Percentiles rank a stretch among this genome's conserved stretches.
Evolutionary conservation across 2,329 filamentous ascomycete species (phyloP).

Genomic region (Lachnellula suecica): DNA sequence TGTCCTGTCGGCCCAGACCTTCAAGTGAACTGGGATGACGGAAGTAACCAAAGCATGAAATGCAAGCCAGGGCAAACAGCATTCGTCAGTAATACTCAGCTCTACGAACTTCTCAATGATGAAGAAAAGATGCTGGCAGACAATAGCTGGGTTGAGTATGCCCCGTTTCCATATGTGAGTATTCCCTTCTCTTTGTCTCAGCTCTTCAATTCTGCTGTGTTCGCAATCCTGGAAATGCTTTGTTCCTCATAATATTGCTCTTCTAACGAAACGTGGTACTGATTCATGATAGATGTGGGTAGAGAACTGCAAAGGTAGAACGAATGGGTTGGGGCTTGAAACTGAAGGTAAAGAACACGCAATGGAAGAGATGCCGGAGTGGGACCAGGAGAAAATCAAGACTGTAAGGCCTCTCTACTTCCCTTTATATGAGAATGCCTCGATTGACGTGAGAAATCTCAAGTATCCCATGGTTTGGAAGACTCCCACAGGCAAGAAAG

Average conservation of each 20-base stretch:
- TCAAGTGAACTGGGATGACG: constrained; percentile 43
- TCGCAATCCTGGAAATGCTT: too few relatives aligned
- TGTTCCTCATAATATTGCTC: too few relatives aligned
- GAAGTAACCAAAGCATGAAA: constrained; percentile 41
- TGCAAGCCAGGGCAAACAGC: constrained; percentile 43
- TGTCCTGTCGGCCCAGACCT: constrained; percentile 37
- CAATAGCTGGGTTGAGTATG: constrained; percentile 46
- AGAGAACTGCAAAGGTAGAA: constrained; percentile 38
- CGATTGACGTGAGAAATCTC: not conserved
- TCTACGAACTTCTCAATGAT: constrained; percentile 40
- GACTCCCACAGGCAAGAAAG: constrained; percentile 42
- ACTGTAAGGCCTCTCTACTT: constrained; percentile 9
- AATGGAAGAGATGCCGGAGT: constrained; percentile 37
- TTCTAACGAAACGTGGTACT: too few relatives aligned
- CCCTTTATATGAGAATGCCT: not conserved
- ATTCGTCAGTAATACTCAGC: constrained; percentile 43
- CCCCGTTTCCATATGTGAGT: constrained; percentile 44
- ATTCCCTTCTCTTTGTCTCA: too few relatives aligned
- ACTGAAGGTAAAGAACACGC: constrained; percentile 38
- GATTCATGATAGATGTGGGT: too few relatives aligned
- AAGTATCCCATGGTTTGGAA: constrained; percentile 47
- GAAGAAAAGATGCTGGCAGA: constrained; percentile 42
- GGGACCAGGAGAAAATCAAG: constrained; percentile 37
- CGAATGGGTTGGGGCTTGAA: constrained; percentile 41
- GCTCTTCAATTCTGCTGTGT: too few relatives aligned